These are phyloP conservation scores for Phialemonium atrogriseum DNA, from an alignment of 2,329 filamentous ascomycete genomes.

Conservation along the genomic window DNA sequence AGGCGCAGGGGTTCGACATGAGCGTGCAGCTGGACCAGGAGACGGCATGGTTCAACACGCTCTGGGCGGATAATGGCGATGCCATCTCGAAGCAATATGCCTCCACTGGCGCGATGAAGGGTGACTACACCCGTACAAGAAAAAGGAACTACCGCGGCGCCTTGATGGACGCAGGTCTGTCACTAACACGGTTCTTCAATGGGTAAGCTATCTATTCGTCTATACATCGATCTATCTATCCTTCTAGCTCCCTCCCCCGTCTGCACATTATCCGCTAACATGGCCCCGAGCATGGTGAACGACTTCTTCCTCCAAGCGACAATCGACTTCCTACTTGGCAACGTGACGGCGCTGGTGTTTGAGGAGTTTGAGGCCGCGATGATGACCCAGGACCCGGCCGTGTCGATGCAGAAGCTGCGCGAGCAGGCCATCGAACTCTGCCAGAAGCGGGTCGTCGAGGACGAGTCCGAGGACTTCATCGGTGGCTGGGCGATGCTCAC, in stretches of 20 bases:
- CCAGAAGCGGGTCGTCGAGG: conserved; percentile 75
- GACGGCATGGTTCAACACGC: conserved; percentile 87
- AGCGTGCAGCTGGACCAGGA: conserved; percentile 67
- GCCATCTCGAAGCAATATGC: conserved; percentile 94
- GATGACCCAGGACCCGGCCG: conserved; percentile 84
- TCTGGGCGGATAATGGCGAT: conserved; percentile 98
- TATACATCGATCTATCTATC: neutral
- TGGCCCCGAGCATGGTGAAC: conserved; percentile 74
- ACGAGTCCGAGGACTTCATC: conserved; percentile 76
- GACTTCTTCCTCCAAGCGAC: conserved; percentile 95
- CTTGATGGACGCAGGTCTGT: conserved; percentile 83
- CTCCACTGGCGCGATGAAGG: conserved; percentile 90
- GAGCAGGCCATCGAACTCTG: conserved; percentile 87
- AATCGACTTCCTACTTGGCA: conserved; percentile 89
- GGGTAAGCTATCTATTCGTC: conserved; percentile 38
- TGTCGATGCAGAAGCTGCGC: conserved; percentile 76
- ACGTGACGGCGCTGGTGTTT: conserved; percentile 76
- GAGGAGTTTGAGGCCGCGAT: conserved; percentile 92
- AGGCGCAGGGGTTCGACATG: conserved; percentile 66
- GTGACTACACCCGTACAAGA: conserved; percentile 86
- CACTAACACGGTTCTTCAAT: conserved; percentile 66
- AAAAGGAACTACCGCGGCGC: conserved; percentile 89
- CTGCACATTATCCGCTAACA: no score
- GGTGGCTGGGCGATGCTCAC: conserved; percentile 85
- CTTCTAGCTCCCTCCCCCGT: no score